Evolutionary conservation across 1,284 basidiomycete species (phyloP).

Genomic region (Ceratobasidium sp.): DNA sequence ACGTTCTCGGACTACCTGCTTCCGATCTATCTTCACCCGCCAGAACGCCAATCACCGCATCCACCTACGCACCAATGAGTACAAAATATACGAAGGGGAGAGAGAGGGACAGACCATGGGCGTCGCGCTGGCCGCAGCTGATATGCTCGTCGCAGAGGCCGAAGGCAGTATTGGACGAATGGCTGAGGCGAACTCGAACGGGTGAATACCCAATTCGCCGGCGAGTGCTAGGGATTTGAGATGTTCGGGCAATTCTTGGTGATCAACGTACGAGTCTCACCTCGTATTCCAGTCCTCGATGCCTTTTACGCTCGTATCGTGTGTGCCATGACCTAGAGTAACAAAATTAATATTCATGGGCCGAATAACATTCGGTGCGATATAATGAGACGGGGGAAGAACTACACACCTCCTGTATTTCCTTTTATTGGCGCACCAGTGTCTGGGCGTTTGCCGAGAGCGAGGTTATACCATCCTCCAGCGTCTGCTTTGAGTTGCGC

Average conservation of each 20-base stretch:
- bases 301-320: conserved; percentile 24
- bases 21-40: conserved; percentile 10
- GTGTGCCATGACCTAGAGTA: background rate
- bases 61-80: background rate
- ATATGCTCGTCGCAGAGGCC: conserved; percentile 44
- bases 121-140: conserved; percentile 44
- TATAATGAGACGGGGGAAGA: background rate
- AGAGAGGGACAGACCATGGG: conserved; percentile 12
- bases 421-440: conserved; percentile 39
- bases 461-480: conserved; percentile 50
- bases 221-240: conserved; percentile 34
- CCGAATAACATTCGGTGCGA: background rate
- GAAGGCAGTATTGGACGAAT: conserved; percentile 49
- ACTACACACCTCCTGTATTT: conserved; percentile 33
- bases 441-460: conserved; percentile 46
- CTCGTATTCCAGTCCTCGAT: conserved; percentile 33
- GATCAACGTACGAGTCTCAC: background rate
- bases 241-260: background rate
- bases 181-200: conserved; percentile 49
- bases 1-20: background rate
- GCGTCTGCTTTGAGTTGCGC: conserved; percentile 48
- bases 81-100: background rate
- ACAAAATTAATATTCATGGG: background rate
- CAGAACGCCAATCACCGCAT: conserved; percentile 30
- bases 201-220: conserved; percentile 50